Evolutionary conservation across 2,329 filamentous ascomycete species (phyloP).

Genomic region (Conoideocrella luteorostrata): DNA sequence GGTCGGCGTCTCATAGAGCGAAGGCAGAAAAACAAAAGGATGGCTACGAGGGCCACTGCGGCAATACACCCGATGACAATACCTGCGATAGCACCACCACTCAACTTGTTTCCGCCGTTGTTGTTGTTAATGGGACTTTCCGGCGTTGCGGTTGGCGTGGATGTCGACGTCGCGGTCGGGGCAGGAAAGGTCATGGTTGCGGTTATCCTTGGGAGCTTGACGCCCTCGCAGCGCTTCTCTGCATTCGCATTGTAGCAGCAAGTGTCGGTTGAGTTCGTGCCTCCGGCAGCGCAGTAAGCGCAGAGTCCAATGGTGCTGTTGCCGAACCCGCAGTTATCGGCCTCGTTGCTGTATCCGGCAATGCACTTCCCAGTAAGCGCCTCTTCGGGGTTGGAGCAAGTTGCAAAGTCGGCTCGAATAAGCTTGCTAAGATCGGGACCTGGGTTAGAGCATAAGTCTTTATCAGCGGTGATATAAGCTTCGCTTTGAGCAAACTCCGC

Average conservation of each 20-base stretch:
- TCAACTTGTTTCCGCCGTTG: slow-evolving; percentile 42
- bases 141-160: slow-evolving; percentile 12
- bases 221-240: slow-evolving; percentile 64
- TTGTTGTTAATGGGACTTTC: slow-evolving; percentile 19
- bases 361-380: slow-evolving; percentile 74
- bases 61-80: slow-evolving; percentile 77
- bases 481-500: slow-evolving; percentile 84
- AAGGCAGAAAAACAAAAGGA: slow-evolving; percentile 63
- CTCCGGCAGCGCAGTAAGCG: slow-evolving; percentile 76
- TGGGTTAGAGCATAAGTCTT: slow-evolving; percentile 62
- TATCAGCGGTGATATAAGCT: slow-evolving; percentile 72
- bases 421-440: slow-evolving; percentile 61
- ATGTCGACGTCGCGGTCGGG: slow-evolving; percentile 38
- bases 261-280: slow-evolving; percentile 87
- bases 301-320: slow-evolving; percentile 71
- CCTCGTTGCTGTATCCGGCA: slow-evolving; percentile 70
- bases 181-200: slow-evolving; percentile 57
- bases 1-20: slow-evolving; percentile 41
- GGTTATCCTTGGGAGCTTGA: slow-evolving; percentile 71
- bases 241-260: slow-evolving; percentile 83
- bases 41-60: slow-evolving; percentile 62
- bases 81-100: slow-evolving; percentile 84
- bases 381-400: slow-evolving; percentile 76
- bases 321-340: slow-evolving; percentile 77
- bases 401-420: slow-evolving; percentile 87